Base-by-base conservation (phyloP, 164 flowering plant genomes). In the Macadamia integrifolia region DNA sequence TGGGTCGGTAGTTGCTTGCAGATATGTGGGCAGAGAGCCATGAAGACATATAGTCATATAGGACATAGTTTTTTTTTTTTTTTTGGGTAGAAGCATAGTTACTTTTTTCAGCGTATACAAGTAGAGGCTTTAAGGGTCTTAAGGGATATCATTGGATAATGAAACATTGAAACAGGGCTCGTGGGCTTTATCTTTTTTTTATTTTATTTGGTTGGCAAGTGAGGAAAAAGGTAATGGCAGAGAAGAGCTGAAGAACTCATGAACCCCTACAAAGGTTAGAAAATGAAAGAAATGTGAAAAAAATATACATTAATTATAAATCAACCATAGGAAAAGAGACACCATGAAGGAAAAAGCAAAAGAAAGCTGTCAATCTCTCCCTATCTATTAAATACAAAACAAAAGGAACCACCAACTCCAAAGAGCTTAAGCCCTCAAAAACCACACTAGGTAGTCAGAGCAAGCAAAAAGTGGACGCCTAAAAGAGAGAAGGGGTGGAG, bases 111-210 rank as follows among this genome's bases (percentile, higher is more conserved):
- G 23, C 23, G 23, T 23, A 23, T 43, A 43, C 48, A 43, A 43
- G 9, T 43, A 6, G 48, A 6, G 9, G 48, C 48, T 43, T 5
- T 67, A 73, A 65, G 60, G 72, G 69, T 71, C 52, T 76, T 69
- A 72, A 72, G 60, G 67, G 76, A 23, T 23, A 23, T 23, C 23
- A 23, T 23, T 23, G 23, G 23, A 23, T 23, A 23, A 23, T 23
- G 23, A 77, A 23, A 23, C 23, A 23, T 23, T 23, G 23, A 23
- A 79, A 78, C 84, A 81, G 55, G 60, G 77, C 84, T 83, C 84
- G 84, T 87, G 88, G 79, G 68, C 71, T 79, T 66, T 52, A 75
- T 57, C 79, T 73, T 82, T 80, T 59, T 58, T 30, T 35, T 62
- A 58, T 46, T 56, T 65, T 40, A 52, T 71, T 61, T 30, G 50